Percentiles rank a stretch among this genome's conserved stretches.
These are phyloP conservation scores for Gomphus bonarii DNA, from an alignment of 1,284 basidiomycete species.

Conservation along the genomic window DNA sequence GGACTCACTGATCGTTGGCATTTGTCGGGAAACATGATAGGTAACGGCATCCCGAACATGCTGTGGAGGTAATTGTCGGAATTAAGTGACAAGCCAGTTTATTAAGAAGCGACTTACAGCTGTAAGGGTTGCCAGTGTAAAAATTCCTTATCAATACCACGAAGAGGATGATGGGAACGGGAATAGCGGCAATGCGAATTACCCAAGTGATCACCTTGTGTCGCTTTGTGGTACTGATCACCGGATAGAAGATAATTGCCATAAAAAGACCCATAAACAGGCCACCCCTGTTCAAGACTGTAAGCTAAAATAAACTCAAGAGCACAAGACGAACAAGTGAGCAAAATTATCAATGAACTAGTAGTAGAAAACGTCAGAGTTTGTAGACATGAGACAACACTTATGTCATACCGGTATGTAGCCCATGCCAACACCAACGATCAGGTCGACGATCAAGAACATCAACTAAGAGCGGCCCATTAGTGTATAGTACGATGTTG, in stretches of 20 bases:
- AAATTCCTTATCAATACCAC: slow-evolving; percentile 83
- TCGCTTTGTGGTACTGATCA: slow-evolving; percentile 69
- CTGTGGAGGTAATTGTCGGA: slow-evolving; percentile 24
- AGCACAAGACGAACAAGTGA: neutral
- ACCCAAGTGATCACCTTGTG: slow-evolving; percentile 71
- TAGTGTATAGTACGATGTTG: neutral
- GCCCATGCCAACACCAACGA: slow-evolving; percentile 80
- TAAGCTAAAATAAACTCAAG: slow-evolving; percentile 8
- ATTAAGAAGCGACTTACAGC: slow-evolving; percentile 36
- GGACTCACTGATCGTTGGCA: slow-evolving; percentile 72
- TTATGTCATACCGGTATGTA: slow-evolving; percentile 52
- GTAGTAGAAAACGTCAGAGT: neutral
- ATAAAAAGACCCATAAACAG: slow-evolving; percentile 79
- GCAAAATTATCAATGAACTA: slow-evolving; percentile 63
- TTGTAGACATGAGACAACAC: slow-evolving; percentile 8
- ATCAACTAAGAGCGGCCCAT: slow-evolving; percentile 37
- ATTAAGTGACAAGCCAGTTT: slow-evolving; percentile 1
- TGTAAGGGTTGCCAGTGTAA: slow-evolving; percentile 76
- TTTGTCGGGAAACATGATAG: slow-evolving; percentile 77
- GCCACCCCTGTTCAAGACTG: slow-evolving; percentile 42
- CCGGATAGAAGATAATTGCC: slow-evolving; percentile 77
- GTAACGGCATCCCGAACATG: slow-evolving; percentile 86
- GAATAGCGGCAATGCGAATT: slow-evolving; percentile 64
- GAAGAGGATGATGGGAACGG: slow-evolving; percentile 69
- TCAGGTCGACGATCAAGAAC: slow-evolving; percentile 76